Conservation (phyloP, 352 stramenopile genomes). For the Pythium pectinolyticum region DNA sequence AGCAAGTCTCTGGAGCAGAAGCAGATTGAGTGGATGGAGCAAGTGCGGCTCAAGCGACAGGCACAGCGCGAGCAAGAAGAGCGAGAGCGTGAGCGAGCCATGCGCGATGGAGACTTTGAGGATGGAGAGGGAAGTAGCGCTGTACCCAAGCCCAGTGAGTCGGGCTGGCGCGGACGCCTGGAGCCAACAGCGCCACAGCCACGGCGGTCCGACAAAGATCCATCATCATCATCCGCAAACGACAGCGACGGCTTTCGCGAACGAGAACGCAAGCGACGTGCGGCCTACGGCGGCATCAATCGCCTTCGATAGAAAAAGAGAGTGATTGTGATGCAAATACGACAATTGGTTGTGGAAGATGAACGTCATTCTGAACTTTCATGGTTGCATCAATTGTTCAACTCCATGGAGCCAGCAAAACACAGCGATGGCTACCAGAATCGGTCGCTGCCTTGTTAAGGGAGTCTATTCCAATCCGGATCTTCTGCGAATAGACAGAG, state of each 20-base stretch:
- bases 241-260: constrained; percentile 21
- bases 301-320: constrained; percentile 41
- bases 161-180: constrained; percentile 62
- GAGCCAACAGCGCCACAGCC: constrained; percentile 39
- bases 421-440: too few species aligned
- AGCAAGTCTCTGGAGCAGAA: constrained; percentile 50
- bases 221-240: constrained; percentile 23
- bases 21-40: constrained; percentile 31
- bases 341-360: too few species aligned
- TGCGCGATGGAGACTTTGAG: constrained; percentile 4
- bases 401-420: too few species aligned
- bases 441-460: too few species aligned
- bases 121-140: too few species aligned
- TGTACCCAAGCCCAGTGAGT: constrained; percentile 39
- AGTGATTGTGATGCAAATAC: too few species aligned
- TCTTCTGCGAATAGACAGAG: too few species aligned
- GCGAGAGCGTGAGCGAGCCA: constrained; percentile 24
- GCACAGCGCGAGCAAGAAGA: constrained; percentile 32
- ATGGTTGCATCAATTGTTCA: too few species aligned
- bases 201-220: constrained; percentile 13
- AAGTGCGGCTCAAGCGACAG: constrained; percentile 28
- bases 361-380: too few species aligned
- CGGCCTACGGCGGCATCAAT: constrained; percentile 58
- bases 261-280: constrained; percentile 29
- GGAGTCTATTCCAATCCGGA: too few species aligned